Evolutionary conservation across 1,139 yeast species (phyloP).

Genomic region (Taphrina confusa): DNA sequence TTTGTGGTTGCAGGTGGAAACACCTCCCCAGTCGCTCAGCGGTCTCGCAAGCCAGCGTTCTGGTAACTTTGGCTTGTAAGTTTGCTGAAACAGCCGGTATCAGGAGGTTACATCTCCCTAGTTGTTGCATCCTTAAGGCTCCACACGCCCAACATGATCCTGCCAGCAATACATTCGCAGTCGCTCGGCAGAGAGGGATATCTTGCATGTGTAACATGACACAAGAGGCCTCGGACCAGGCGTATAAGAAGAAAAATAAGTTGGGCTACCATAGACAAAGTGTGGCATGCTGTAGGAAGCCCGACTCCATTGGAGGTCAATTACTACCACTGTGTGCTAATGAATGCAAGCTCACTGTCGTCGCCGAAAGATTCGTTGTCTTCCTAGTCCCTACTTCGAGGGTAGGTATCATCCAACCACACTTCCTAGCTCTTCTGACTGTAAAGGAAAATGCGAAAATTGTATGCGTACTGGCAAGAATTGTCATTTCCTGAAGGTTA

Average conservation of each 20-base stretch:
- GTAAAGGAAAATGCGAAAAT: conserved; percentile 26
- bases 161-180: too few species aligned
- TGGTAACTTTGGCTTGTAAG: neutral
- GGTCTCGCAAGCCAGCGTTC: neutral
- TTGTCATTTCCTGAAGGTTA: conserved; percentile 31
- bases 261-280: conserved; percentile 31
- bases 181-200: too few species aligned
- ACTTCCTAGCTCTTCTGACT: neutral
- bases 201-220: conserved; percentile 7
- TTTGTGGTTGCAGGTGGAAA: too few species aligned
- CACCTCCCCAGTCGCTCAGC: neutral
- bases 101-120: neutral
- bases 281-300: conserved; percentile 18
- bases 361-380: conserved; percentile 29
- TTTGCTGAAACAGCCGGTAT: neutral
- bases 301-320: neutral
- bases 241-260: conserved; percentile 26
- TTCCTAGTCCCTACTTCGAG: conserved; percentile 13
- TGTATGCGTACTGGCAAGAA: conserved; percentile 23
- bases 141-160: too few species aligned
- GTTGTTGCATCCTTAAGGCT: too few species aligned
- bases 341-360: conserved; percentile 14
- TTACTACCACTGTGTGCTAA: neutral
- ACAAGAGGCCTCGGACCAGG: neutral
- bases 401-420: neutral